Conservation (phyloP, 176 grass and related monocot species). For the Elaeis guineensis region DNA sequence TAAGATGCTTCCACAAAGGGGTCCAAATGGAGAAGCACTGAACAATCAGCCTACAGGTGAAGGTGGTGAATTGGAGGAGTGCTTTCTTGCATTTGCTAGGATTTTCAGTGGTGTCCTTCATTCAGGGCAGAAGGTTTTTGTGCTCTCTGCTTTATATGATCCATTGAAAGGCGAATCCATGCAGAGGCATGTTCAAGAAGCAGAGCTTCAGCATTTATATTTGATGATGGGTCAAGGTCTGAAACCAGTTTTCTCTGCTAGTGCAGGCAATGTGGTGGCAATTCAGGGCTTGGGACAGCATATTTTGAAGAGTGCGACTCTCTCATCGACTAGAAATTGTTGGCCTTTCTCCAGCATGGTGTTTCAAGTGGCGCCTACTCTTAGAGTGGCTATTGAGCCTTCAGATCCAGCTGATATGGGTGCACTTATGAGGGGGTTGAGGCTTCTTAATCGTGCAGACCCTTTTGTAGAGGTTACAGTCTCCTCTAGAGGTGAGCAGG, state of each 20-base stretch:
- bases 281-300: conserved; percentile 74
- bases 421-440: conserved; percentile 61
- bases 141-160: conserved; percentile 78
- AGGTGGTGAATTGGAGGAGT: conserved; percentile 48
- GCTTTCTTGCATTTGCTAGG: conserved; percentile 91
- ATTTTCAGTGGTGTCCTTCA: conserved; percentile 67
- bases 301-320: conserved; percentile 84
- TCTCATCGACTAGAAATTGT: conserved; percentile 62
- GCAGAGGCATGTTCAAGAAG: conserved; percentile 74
- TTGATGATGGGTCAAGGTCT: conserved; percentile 81
- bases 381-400: conserved; percentile 85
- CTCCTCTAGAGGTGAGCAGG: conserved; percentile 69
- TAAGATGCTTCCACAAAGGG: conserved; percentile 53
- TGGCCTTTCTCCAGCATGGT: conserved; percentile 90
- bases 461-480: conserved; percentile 81
- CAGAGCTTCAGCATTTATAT: conserved; percentile 65
- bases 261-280: conserved; percentile 71
- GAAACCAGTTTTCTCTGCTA: conserved; percentile 39
- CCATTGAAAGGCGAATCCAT: conserved; percentile 51
- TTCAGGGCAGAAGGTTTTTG: conserved; percentile 71
- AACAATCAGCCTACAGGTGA: conserved; percentile 20
- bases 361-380: conserved; percentile 83
- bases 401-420: conserved; percentile 59
- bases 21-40: conserved; percentile 41
- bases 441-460: conserved; percentile 73